Conservation (phyloP, 352 stramenopile species). For the Globisporangium perplexum region DNA sequence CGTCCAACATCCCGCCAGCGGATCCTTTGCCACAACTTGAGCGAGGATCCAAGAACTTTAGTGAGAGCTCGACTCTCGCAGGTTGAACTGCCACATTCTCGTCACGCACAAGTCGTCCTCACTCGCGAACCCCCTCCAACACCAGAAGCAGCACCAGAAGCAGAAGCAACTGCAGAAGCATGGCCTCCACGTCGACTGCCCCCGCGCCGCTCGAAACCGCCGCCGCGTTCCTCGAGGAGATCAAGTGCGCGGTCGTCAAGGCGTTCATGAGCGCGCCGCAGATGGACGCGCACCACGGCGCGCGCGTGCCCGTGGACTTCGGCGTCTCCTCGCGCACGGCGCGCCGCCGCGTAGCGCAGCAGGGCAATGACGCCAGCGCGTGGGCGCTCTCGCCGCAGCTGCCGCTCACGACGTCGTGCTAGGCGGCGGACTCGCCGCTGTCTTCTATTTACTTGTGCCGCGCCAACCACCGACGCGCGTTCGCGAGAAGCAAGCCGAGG, state of each 20-base stretch:
- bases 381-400: slow-evolving; percentile 55
- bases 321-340: slow-evolving; percentile 2
- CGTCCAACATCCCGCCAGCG: no score
- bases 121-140: slow-evolving; percentile 5
- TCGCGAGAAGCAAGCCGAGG: no score
- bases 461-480: no score
- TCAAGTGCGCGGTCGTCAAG: slow-evolving; percentile 46
- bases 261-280: slow-evolving; percentile 80
- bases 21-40: no score
- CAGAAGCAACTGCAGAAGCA: neutral
- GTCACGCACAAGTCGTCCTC: neutral
- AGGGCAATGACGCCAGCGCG: slow-evolving; percentile 45
- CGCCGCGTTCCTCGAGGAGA: slow-evolving; percentile 36
- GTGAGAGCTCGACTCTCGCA: no score
- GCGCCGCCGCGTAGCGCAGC: slow-evolving; percentile 27
- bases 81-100: no score
- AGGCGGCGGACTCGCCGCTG: no score
- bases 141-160: slow-evolving; percentile 8
- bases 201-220: slow-evolving; percentile 12
- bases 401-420: slow-evolving; percentile 28
- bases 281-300: slow-evolving; percentile 53
- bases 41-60: no score
- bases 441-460: no score
- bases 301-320: slow-evolving; percentile 54
- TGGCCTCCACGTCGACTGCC: neutral